phyloP scores from a whole-genome alignment of 441 rosid genomes.

The Bocquillonia castaneifolia region DNA sequence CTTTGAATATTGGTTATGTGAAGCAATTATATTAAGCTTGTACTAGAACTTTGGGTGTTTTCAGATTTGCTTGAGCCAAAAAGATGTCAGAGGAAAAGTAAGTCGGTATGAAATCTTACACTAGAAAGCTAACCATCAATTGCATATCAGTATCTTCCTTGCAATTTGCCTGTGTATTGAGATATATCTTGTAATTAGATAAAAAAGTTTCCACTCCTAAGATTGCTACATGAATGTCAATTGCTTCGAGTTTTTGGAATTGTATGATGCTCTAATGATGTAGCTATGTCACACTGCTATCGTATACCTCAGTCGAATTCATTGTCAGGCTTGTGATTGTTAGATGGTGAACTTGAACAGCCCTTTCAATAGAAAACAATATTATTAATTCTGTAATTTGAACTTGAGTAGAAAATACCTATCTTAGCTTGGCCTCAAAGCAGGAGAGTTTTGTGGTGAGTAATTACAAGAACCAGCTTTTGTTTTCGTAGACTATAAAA shows the following conservation, averaged over 20 bases:
- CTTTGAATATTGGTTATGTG: constrained; percentile 21
- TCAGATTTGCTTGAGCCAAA: constrained; percentile 25
- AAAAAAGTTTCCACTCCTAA: constrained; percentile 24
- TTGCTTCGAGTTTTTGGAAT: constrained; percentile 26
- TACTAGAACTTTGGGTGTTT: constrained; percentile 30
- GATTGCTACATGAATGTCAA: constrained; percentile 29
- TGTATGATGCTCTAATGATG: constrained; percentile 2
- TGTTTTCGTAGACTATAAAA: background rate
- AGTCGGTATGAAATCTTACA: constrained; percentile 24
- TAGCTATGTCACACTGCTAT: background rate
- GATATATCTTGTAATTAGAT: constrained; percentile 36
- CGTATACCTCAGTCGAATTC: background rate
- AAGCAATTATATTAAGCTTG: constrained; percentile 27
- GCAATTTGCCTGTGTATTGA: constrained; percentile 28
- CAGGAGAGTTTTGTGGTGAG: background rate
- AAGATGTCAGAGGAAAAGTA: constrained; percentile 20
- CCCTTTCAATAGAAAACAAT: background rate
- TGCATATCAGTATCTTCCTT: constrained; percentile 14
- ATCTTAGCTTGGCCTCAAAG: background rate
- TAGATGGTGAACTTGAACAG: background rate
- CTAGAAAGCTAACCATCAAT: constrained; percentile 40
- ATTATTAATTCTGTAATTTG: too few species aligned
- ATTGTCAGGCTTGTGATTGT: background rate
- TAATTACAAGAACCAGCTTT: background rate
- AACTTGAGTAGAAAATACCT: background rate